Conservation (phyloP, 169 alveolate species). For the Babesia bovis region DNA sequence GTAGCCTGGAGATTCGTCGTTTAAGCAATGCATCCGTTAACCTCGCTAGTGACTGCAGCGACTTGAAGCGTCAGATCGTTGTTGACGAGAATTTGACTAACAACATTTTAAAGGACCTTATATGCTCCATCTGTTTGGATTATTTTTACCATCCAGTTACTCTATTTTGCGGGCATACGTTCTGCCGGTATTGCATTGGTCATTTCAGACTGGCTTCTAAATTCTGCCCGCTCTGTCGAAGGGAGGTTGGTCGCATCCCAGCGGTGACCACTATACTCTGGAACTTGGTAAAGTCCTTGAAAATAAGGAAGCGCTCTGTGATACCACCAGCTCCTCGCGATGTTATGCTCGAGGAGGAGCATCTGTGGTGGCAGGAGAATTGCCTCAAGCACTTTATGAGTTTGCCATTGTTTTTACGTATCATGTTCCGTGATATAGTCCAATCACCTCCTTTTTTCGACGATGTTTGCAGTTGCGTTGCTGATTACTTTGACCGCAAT, state of each 20-base stretch:
- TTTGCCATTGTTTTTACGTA: constrained; percentile 73
- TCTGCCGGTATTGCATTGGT: constrained; percentile 87
- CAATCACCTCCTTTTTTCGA: constrained; percentile 79
- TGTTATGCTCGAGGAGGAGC: constrained; percentile 60
- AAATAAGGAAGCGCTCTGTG: constrained; percentile 61
- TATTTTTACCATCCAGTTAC: constrained; percentile 86
- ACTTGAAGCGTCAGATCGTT: constrained; percentile 38
- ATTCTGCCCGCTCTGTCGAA: constrained; percentile 87
- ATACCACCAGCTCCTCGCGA: constrained; percentile 38
- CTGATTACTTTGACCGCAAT: constrained; percentile 69
- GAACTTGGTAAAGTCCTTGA: constrained; percentile 76
- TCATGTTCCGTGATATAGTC: constrained; percentile 70
- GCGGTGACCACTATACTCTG: constrained; percentile 80
- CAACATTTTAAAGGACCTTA: constrained; percentile 75
- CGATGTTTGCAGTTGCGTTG: constrained; percentile 75
- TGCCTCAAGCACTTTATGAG: constrained; percentile 76
- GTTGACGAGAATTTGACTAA: constrained; percentile 51
- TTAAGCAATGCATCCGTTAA: constrained; percentile 42
- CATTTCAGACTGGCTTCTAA: constrained; percentile 76
- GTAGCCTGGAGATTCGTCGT: constrained; percentile 16
- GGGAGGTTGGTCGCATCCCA: constrained; percentile 77
- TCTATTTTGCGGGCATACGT: constrained; percentile 88
- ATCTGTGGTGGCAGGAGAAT: constrained; percentile 78
- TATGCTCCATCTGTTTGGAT: constrained; percentile 87
- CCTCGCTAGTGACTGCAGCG: constrained; percentile 53